Base-by-base conservation (phyloP, 1,284 basidiomycete genomes). In the Athelia sp. region DNA sequence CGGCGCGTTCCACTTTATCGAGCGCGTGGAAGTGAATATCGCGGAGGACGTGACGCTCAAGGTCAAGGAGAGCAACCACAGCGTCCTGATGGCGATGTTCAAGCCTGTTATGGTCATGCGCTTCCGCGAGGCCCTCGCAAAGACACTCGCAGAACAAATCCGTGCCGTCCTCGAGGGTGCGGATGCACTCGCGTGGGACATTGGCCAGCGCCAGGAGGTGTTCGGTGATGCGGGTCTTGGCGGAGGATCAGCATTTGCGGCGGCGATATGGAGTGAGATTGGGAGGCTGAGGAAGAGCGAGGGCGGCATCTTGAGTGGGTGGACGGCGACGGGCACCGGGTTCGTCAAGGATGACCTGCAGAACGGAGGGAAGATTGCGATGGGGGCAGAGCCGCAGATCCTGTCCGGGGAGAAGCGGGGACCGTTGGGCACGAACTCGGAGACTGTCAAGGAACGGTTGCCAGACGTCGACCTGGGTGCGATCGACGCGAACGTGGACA, bases 381-480 rank as follows among this genome's bases (percentile, higher is more conserved):
- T 87, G 65, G 84, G 84, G 3, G 81, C 75, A 3, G 83, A 84
- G 63, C 84, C 84, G 34, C 84, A 87, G 68, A 76, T 87, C 34
- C 62, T 87, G 29, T 63, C 73, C 19, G 80, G 81, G 0, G 74
- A 81, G 53, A 84, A 87, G 70, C 71, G 67, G 2, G 85, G 84
- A 0, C 84, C 84, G 1, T 59, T 78, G 45, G 84, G 78, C 1
- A 80, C 69, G 2, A 70, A 71, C 14, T 72, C 78, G 3, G 73
- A 79, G 58, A 67, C 72, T 1, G 42, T 84, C 19, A 59, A 54
- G 22, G 67, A 74, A 49, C 63, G 65, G 35, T 45, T 51, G 56
- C 58, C 17, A 1, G 62, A 63, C 4, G 53, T 61, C 10, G 64
- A 63, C 10, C 57, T 59, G 24, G 52, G 57, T 4, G 57, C 56